Evolutionary conservation across 202 grass and related monocot species (phyloP), one percentile per base, ranked within the genome.

Genomic region (Saccharum hybrid): DNA sequence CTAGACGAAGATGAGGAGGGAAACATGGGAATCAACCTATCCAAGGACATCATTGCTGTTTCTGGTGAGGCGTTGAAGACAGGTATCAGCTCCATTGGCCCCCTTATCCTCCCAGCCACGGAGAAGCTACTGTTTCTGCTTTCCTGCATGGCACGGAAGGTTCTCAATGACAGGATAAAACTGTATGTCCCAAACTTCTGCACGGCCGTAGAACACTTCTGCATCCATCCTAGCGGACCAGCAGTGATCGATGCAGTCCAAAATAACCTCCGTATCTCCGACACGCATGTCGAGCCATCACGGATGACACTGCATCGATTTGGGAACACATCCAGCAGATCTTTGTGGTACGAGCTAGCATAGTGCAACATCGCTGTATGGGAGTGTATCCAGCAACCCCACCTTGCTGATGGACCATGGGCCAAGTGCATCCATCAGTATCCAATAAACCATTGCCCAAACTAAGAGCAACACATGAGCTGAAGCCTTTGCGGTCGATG

Each of bases 321-420:
- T 4, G 86, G 89, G 52, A 91, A 91, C 78, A 88, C 78, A 2
- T 91, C 89, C 5, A 88, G 85, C 34, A 86, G 82, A 31, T 88
- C 89, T 14, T 59, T 87, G 15, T 91, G 89, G 89, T 91, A 91
- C 31, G 78, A 91, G 48, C 68, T 91, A 13, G 82, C 85, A 2
- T 91, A 91, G 72, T 91, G 89, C 78, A 91, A 88, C 67, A 76
- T 68, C 9, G 73, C 86, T 11, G 74, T 88, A 22, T 91, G 89
- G 89, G 13, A 49, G 70, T 49, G 70, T 2, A 49, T 72, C 0
- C 42, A 49, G 1, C 42, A 3, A 5, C 3, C 41, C 0, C 28
- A 5, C 6, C 3, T 8, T 23, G 48, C 4, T 16, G 38, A 70
- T 72, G 69, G 42, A 1, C 22, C 69, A 49, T 72, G 69, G 69